Percentiles rank a stretch among this genome's conserved stretches.
Conservation (phyloP, 208 protist genomes). For the Leishmania tarentolae region DNA sequence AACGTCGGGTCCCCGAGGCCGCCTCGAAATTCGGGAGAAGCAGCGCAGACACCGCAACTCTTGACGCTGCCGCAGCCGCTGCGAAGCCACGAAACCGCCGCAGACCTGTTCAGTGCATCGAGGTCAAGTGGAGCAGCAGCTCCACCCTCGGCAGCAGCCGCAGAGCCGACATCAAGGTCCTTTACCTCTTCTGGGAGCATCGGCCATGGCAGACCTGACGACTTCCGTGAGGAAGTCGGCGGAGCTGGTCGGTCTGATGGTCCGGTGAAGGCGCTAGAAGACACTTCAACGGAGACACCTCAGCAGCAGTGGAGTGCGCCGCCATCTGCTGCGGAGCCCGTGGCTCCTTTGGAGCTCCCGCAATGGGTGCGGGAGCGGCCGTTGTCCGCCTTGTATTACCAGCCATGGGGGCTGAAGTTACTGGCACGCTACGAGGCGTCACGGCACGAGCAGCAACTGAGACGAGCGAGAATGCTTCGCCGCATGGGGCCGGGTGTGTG, state of each 20-base stretch:
- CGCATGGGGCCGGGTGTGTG: background rate
- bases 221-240: background rate
- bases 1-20: background rate
- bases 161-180: background rate
- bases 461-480: background rate
- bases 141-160: background rate
- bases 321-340: background rate
- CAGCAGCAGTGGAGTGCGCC: background rate
- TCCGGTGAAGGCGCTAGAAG: background rate
- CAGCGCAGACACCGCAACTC: background rate
- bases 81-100: background rate
- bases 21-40: background rate
- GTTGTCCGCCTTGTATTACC: constrained; percentile 36
- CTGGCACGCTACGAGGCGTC: constrained; percentile 32
- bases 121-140: background rate
- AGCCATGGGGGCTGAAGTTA: constrained; percentile 33
- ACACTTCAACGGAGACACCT: background rate
- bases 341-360: constrained; percentile 24
- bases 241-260: background rate
- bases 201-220: background rate
- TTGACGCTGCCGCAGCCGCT: background rate
- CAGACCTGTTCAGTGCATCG: background rate
- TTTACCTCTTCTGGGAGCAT: background rate
- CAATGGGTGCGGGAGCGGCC: constrained; percentile 35
- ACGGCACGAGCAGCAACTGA: constrained; percentile 20